Evolutionary conservation across 169 alveolate genomes (phyloP), one percentile per base, ranked within the genome.

Genomic region (Cryptosporidium tyzzeri): DNA sequence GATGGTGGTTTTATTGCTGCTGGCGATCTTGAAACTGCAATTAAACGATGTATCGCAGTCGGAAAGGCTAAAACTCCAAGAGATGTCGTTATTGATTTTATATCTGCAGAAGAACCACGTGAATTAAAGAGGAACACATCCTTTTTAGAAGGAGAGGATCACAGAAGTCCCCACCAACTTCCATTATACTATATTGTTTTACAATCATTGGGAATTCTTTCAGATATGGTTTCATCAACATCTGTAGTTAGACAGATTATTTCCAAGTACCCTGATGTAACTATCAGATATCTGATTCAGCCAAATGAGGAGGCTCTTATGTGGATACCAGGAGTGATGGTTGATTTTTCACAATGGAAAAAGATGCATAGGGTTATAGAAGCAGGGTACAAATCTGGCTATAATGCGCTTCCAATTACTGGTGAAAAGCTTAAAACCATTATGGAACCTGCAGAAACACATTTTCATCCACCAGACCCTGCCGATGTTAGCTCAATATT

Each of bases 1-100:
- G 89, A 80, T 80, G 89, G 89, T 21, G 89, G 89, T 7, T 80
- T 80, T 41, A 33, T 80, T 62, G 89, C 89, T 44, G 80, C 89
- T 62, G 89, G 89, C 2, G 89, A 80, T 21, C 75, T 80, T 26
- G 89, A 80, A 41, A 80, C 89, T 62, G 89, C 89, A 80, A 80
- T 80, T 39, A 80, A 80, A 53, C 89, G 89, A 7, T 80, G 89
- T 21, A 80, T 80, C 35, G 89, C 89, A 0, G 89, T 80, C 10
- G 89, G 89, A 9, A 80, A 80, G 48, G 89, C 89, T 12, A 80
- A 61, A 14, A 41, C 89, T 23, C 89, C 89, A 3, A 59, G 75
- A 62, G 89, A 80, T 62, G 89, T 80, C 4, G 89, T 80, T 6
- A 80, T 80, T 62, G 89, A 80, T 45, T 80, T 80, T 29, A 80